Percentiles rank a stretch among this genome's conserved stretches.
Evolutionary conservation across 1,284 basidiomycete genomes (phyloP).

Genomic region (Leccinum subspadiceum): DNA sequence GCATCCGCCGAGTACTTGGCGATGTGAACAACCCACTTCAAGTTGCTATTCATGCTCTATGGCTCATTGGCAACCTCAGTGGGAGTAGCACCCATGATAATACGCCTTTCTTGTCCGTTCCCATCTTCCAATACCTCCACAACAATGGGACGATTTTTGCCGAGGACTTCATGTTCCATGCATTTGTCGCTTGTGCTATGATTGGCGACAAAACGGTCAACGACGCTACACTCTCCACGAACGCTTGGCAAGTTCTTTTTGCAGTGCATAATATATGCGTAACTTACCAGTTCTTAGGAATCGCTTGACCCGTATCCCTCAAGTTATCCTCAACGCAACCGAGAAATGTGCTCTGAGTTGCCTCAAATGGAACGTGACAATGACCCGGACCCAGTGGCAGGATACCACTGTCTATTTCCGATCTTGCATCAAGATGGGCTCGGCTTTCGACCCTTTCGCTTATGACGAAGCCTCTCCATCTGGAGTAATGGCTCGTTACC

Average conservation of each 20-base stretch:
- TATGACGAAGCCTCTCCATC: slow-evolving; percentile 20
- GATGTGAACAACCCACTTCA: slow-evolving; percentile 28
- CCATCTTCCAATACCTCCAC: slow-evolving; percentile 31
- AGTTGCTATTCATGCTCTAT: slow-evolving; percentile 46
- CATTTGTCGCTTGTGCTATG: slow-evolving; percentile 48
- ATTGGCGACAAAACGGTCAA: slow-evolving; percentile 59
- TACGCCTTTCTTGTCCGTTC: slow-evolving; percentile 27
- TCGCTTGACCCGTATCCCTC: slow-evolving; percentile 30
- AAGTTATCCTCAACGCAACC: slow-evolving; percentile 29
- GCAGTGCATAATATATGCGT: not conserved
- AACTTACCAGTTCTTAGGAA: slow-evolving; percentile 25
- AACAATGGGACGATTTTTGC: slow-evolving; percentile 27
- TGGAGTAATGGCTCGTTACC: slow-evolving; percentile 17
- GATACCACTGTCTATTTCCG: slow-evolving; percentile 25
- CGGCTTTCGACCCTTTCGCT: slow-evolving; percentile 28
- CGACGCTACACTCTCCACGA: slow-evolving; percentile 46
- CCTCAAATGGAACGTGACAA: slow-evolving; percentile 30
- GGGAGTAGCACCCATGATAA: slow-evolving; percentile 8
- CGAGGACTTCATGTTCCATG: slow-evolving; percentile 36
- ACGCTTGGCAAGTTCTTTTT: slow-evolving; percentile 38
- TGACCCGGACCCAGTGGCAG: slow-evolving; percentile 28
- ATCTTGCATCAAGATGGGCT: slow-evolving; percentile 31
- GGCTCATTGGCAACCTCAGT: slow-evolving; percentile 42
- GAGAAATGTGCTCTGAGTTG: slow-evolving; percentile 30
- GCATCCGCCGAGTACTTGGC: slow-evolving; percentile 22